Conservation (phyloP, 331 rosid species). For the Spiraea crenata region DNA sequence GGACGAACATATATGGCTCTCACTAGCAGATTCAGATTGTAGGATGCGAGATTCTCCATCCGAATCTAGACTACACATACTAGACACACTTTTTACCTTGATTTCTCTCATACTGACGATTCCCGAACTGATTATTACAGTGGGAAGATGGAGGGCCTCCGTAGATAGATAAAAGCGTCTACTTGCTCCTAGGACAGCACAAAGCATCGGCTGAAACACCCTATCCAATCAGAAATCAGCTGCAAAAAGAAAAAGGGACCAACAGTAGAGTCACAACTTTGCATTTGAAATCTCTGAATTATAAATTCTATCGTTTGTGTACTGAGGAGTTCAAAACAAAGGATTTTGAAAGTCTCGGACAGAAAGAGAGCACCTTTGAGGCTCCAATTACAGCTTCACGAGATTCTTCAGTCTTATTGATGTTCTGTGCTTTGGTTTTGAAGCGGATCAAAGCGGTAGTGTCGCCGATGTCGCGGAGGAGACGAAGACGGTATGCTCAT, state of each 20-base stretch:
- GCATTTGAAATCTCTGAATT: no score
- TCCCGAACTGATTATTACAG: slow-evolving; percentile 20
- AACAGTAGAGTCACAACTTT: neutral
- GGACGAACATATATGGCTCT: slow-evolving; percentile 30
- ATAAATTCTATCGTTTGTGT: no score
- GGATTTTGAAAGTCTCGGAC: no score
- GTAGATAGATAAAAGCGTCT: slow-evolving; percentile 13
- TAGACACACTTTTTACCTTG: slow-evolving; percentile 39
- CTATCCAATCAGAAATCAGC: slow-evolving; percentile 24
- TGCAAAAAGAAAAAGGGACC: neutral
- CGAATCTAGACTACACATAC: slow-evolving; percentile 19
- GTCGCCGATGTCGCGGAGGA: no score
- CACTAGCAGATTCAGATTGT: slow-evolving; percentile 28
- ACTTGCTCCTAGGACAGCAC: slow-evolving; percentile 17
- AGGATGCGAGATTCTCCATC: slow-evolving; percentile 36
- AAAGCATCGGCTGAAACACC: slow-evolving; percentile 21
- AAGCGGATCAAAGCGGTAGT: no score
- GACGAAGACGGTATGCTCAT: no score
- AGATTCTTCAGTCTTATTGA: no score
- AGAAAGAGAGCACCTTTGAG: no score
- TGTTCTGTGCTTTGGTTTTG: no score
- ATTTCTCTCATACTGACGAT: slow-evolving; percentile 48
- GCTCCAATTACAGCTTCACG: no score
- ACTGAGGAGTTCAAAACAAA: no score
- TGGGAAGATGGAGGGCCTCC: slow-evolving; percentile 19